These are phyloP conservation scores for Hymenoscyphus fructigenus DNA, from an alignment of 2,329 filamentous ascomycete genomes.

Conservation along the genomic window DNA sequence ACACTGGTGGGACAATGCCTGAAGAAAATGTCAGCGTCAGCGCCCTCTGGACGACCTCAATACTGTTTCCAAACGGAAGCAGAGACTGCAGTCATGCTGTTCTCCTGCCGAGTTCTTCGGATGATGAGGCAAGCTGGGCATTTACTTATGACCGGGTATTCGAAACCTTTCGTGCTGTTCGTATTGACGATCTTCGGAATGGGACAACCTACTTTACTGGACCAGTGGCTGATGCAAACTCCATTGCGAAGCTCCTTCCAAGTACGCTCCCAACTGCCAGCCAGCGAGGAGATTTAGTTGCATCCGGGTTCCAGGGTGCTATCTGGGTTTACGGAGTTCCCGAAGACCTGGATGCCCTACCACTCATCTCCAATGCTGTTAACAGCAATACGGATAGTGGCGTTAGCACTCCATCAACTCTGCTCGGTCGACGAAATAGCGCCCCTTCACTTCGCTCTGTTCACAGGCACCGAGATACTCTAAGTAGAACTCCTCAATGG, in stretches of 20 bases:
- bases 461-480: slow-evolving; percentile 25
- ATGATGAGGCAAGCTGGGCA: slow-evolving; percentile 70
- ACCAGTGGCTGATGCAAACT: slow-evolving; percentile 53
- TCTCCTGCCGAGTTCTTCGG: slow-evolving; percentile 47
- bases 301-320: slow-evolving; percentile 70
- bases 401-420: slow-evolving; percentile 29
- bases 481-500: slow-evolving; percentile 59
- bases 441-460: slow-evolving; percentile 31
- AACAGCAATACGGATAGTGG: slow-evolving; percentile 35
- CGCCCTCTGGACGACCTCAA: slow-evolving; percentile 81
- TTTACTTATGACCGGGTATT: slow-evolving; percentile 77
- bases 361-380: slow-evolving; percentile 41
- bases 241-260: slow-evolving; percentile 61
- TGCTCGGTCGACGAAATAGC: slow-evolving; percentile 32
- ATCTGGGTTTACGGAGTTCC: slow-evolving; percentile 80
- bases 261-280: slow-evolving; percentile 68
- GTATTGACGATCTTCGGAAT: slow-evolving; percentile 71
- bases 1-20: slow-evolving; percentile 58
- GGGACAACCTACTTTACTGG: slow-evolving; percentile 79
- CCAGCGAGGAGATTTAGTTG: slow-evolving; percentile 68
- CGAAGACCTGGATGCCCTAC: slow-evolving; percentile 64
- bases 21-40: slow-evolving; percentile 71
- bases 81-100: slow-evolving; percentile 76
- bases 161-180: slow-evolving; percentile 75
- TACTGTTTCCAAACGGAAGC: slow-evolving; percentile 79